phyloP scores from a whole-genome alignment of 352 stramenopile genomes.

The Phytopythium sindhum region DNA sequence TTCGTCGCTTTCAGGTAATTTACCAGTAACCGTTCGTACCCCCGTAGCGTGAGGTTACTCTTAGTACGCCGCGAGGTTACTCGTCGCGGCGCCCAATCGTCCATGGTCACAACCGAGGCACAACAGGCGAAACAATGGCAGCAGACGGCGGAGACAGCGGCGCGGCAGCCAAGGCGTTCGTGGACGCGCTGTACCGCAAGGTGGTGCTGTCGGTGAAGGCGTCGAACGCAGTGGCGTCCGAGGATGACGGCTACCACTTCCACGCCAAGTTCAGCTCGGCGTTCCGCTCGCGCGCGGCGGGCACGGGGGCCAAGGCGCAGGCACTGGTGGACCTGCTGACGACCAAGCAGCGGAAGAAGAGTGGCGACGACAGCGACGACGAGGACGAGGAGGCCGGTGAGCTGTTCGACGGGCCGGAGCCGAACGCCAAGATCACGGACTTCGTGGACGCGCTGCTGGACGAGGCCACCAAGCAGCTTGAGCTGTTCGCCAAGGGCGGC shows the following conservation, averaged over 20 bases:
- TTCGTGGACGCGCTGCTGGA: conserved; percentile 80
- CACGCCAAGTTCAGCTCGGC: conserved; percentile 70
- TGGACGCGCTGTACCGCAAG: conserved; percentile 68
- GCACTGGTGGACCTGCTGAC: conserved; percentile 50
- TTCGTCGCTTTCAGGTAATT: too few relatives aligned
- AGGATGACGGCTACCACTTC: conserved; percentile 85
- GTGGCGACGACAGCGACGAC: conserved; percentile 39
- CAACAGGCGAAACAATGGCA: conserved; percentile 14
- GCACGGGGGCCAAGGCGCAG: conserved; percentile 37
- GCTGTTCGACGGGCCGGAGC: conserved; percentile 76
- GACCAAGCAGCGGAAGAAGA: conserved; percentile 21
- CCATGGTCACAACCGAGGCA: background rate
- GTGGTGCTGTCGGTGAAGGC: conserved; percentile 78
- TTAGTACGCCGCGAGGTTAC: background rate
- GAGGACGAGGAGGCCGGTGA: conserved; percentile 33
- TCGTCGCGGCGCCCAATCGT: background rate
- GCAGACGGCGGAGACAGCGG: conserved; percentile 14
- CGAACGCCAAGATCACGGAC: conserved; percentile 69
- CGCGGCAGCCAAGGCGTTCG: conserved; percentile 32
- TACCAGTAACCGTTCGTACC: background rate
- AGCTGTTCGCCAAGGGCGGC: conserved; percentile 44
- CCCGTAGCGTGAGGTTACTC: background rate
- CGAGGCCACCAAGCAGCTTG: conserved; percentile 73
- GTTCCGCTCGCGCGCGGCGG: conserved; percentile 38
- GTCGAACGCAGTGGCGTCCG: conserved; percentile 69